These are phyloP conservation scores for Arthrobotrys musiformis DNA, from an alignment of 2,329 filamentous ascomycete species.

Conservation along the genomic window DNA sequence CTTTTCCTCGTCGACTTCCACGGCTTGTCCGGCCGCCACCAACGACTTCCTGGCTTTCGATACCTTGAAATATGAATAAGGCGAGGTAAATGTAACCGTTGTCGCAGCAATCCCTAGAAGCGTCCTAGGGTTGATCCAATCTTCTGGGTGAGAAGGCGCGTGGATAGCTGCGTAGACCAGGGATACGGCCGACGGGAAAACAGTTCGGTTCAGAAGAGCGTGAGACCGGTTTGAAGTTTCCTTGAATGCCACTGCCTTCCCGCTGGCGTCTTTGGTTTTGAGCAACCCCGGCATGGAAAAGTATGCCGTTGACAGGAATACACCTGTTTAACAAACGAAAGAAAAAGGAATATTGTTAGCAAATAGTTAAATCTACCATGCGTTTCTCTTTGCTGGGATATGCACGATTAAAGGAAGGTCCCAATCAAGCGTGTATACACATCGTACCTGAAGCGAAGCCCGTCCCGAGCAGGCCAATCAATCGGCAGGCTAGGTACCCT, in stretches of 20 bases:
- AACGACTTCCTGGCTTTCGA: slow-evolving; percentile 20
- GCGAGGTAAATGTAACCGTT: slow-evolving; percentile 24
- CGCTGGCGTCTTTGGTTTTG: slow-evolving; percentile 14
- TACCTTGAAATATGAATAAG: slow-evolving; percentile 30
- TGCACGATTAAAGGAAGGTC: neutral
- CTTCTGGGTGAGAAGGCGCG: slow-evolving; percentile 22
- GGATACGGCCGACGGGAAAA: slow-evolving; percentile 28
- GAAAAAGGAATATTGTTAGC: too few species aligned
- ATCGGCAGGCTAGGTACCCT: slow-evolving; percentile 28
- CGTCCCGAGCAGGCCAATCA: slow-evolving; percentile 28
- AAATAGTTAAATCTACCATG: neutral
- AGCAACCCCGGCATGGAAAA: slow-evolving; percentile 30
- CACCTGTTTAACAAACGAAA: neutral
- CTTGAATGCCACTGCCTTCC: slow-evolving; percentile 26
- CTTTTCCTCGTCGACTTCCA: slow-evolving; percentile 26
- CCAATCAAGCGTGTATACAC: too few species aligned
- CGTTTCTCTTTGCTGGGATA: neutral
- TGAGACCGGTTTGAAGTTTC: slow-evolving; percentile 13
- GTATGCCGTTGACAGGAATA: slow-evolving; percentile 28
- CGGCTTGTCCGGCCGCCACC: slow-evolving; percentile 18
- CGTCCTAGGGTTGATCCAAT: slow-evolving; percentile 27
- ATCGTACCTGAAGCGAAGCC: slow-evolving; percentile 33
- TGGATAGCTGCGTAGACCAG: slow-evolving; percentile 26
- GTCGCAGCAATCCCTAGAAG: slow-evolving; percentile 25
- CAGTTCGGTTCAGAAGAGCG: slow-evolving; percentile 20